Base-by-base conservation (phyloP, 331 rosid genomes). In the Prunus yedoensis region DNA sequence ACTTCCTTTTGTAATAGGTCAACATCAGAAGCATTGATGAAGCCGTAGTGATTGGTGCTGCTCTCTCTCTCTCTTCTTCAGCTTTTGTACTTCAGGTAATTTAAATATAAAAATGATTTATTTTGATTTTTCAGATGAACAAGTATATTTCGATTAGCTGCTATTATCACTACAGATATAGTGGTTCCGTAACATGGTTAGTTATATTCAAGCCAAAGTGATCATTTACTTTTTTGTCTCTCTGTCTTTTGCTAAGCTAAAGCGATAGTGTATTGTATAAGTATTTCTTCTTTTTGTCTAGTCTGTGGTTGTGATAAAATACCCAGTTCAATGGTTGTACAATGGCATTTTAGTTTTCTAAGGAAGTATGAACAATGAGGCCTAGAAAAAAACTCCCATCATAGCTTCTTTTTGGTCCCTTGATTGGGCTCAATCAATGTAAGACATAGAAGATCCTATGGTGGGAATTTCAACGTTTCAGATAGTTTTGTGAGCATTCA, bases 11-110 rank as follows among this genome's bases (percentile, higher is more conserved):
- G 52, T 27, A 59, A 59, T 60, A 95, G 99, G 99, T 95, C 74
- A 95, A 95, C 85, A 95, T 95, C 83, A 92, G 99, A 89, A 95
- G 97, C 78, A 13, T 95, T 43, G 99, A 95, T 78, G 99, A 95
- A 89, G 99, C 99, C 49, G 85, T 92, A 38, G 99, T 95, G 76
- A 95, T 95, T 79, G 99, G 99, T 71, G 97, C 99, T 78, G 97
- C 99, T 76, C 97, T 95, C 71, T 95, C 99, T 80, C 77, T 95
- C 47, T 95, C 97, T 28, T 95, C 99, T 72, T 95, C 99, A 75
- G 99, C 99, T 70, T 95, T 95, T 90, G 99, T 95, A 79, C 88
- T 95, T 9, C 97, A 95, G 97, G 99, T 92, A 92, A 64, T 79
- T 58, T 59, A 52, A n/a, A 13, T 20, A 11, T 20, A 63, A 54